Percentiles rank a stretch among this genome's conserved stretches.
Evolutionary conservation across 305 asterid species (phyloP).

Genomic region (Lippia alba): DNA sequence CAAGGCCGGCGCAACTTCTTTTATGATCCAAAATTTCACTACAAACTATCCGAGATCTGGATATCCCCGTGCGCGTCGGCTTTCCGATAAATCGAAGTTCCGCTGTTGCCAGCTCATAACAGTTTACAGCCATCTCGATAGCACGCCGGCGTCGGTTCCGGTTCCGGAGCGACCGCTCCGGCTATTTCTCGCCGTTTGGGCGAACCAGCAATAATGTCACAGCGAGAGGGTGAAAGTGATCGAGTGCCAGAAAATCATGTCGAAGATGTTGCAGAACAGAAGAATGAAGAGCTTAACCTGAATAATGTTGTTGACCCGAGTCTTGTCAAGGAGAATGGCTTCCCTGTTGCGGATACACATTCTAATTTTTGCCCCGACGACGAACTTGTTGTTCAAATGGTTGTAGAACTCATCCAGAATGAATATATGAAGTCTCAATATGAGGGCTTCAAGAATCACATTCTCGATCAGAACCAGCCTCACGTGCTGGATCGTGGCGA

Average conservation of each 20-base stretch:
- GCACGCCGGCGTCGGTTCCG: not conserved
- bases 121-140: not conserved
- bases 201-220: conserved; percentile 42
- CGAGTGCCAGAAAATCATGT: conserved; percentile 37
- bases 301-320: conserved; percentile 37
- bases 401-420: conserved; percentile 83
- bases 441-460: conserved; percentile 56
- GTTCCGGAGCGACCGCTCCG: not conserved
- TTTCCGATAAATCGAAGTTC: not conserved
- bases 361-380: conserved; percentile 53
- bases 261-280: conserved; percentile 43
- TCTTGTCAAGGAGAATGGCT: conserved; percentile 55
- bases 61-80: not conserved
- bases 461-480: not conserved
- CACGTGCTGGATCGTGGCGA: conserved; percentile 40
- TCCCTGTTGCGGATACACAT: conserved; percentile 35
- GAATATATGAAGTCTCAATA: conserved; percentile 87
- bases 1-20: no score
- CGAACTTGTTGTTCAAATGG: conserved; percentile 71
- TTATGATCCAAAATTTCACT: not conserved
- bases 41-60: not conserved
- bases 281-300: conserved; percentile 45
- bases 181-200: not conserved
- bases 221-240: conserved; percentile 39
- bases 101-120: not conserved